Percentiles rank a stretch among this genome's conserved stretches.
Conservation (phyloP, 495 filamentous ascomycete species). For the Aspergillus ostianus region DNA sequence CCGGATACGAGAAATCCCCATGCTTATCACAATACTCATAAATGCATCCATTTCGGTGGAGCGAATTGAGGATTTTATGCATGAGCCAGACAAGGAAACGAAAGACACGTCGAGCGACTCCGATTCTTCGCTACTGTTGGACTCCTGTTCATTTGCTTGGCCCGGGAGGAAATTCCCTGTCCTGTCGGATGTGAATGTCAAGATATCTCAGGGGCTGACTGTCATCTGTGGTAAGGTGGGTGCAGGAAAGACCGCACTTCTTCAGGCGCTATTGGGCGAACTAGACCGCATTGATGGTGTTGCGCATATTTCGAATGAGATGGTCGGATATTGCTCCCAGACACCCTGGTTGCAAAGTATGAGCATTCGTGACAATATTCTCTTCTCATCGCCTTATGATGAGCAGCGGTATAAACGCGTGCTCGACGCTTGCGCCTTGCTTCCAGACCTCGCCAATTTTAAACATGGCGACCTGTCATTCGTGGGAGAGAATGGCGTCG, state of each 20-base stretch:
- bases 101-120: constrained; percentile 29
- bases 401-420: constrained; percentile 58
- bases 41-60: constrained; percentile 73
- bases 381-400: constrained; percentile 73
- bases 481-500: constrained; percentile 68
- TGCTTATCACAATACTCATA: constrained; percentile 65
- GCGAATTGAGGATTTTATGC: constrained; percentile 82
- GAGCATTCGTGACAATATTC: constrained; percentile 82
- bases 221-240: constrained; percentile 71
- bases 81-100: constrained; percentile 70
- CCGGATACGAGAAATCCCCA: constrained; percentile 67
- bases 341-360: constrained; percentile 90
- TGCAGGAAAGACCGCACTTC: constrained; percentile 74
- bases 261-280: constrained; percentile 78
- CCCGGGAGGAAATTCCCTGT: constrained; percentile 62
- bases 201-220: constrained; percentile 64
- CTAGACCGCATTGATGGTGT: constrained; percentile 64
- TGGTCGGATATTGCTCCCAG: constrained; percentile 79
- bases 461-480: constrained; percentile 67
- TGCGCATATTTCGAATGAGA: constrained; percentile 58
- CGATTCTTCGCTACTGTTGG: constrained; percentile 45
- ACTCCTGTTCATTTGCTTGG: constrained; percentile 73
- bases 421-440: constrained; percentile 61
- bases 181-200: constrained; percentile 59
- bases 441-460: constrained; percentile 61